phyloP scores from a whole-genome alignment of 768 basidiomycete genomes.

The Cyathus striatus region DNA sequence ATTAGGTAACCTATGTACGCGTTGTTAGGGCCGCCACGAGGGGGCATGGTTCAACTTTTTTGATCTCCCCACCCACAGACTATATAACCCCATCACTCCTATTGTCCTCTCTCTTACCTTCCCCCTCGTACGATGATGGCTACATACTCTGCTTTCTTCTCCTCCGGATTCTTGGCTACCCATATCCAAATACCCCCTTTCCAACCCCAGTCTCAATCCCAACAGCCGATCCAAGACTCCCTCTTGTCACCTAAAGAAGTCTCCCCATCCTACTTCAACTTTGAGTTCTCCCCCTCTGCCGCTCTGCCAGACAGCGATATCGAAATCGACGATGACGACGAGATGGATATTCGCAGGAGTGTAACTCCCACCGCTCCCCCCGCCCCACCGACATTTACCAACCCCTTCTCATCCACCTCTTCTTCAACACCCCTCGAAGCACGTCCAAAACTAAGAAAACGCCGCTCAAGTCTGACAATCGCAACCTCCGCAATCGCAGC shows the following conservation, averaged over 20 bases:
- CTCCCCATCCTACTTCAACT: too few relatives aligned
- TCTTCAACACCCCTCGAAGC: constrained; percentile 5
- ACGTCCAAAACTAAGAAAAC: constrained; percentile 45
- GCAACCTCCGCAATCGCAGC: constrained; percentile 47
- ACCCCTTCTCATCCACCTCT: constrained; percentile 8
- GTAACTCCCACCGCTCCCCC: constrained; percentile 9
- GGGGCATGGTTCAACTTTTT: too few relatives aligned
- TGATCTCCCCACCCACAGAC: too few relatives aligned
- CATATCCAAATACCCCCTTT: constrained; percentile 21
- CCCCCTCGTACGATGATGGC: constrained; percentile 12
- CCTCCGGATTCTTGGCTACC: constrained; percentile 62
- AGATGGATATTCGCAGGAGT: constrained; percentile 12
- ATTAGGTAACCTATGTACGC: too few relatives aligned
- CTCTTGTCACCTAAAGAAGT: constrained; percentile 12
- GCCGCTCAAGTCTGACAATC: constrained; percentile 59
- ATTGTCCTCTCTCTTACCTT: too few relatives aligned
- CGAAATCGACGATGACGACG: constrained; percentile 18
- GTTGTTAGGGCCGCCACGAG: too few relatives aligned
- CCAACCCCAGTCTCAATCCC: constrained; percentile 5
- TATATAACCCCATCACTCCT: too few relatives aligned
- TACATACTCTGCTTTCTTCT: constrained; percentile 65
- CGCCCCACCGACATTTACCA: constrained; percentile 6
- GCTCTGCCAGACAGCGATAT: constrained; percentile 27
- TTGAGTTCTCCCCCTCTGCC: constrained; percentile 19
- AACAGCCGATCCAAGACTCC: constrained; percentile 10